phyloP scores from a whole-genome alignment of 1,139 yeast genomes.

The Geotrichum macrosporum region DNA sequence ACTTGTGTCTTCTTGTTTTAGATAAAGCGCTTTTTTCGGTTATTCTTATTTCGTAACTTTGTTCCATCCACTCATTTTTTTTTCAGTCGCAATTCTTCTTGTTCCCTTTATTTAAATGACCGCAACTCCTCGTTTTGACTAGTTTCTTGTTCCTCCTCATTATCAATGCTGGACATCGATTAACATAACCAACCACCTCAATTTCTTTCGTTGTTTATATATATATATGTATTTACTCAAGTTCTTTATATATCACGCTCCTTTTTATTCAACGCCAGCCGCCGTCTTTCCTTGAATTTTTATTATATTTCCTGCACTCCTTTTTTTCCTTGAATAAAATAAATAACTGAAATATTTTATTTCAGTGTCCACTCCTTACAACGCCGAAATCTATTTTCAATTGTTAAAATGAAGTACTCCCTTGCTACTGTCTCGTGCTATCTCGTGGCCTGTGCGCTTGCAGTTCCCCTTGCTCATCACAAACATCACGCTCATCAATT shows the following conservation, averaged over 20 bases:
- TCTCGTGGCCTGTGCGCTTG: constrained; percentile 10
- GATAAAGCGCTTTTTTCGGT: too few species aligned
- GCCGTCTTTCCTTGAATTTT: not conserved
- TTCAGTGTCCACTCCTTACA: too few species aligned
- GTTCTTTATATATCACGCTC: not conserved
- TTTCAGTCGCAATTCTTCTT: too few species aligned
- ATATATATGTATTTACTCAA: not conserved
- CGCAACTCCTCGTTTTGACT: not conserved
- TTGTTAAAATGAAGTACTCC: constrained; percentile 14
- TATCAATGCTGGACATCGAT: not conserved
- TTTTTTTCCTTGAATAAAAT: not conserved
- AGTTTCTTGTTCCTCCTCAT: constrained; percentile 1
- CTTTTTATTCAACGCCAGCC: constrained; percentile 1
- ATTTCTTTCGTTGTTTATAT: constrained; percentile 1
- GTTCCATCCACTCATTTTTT: too few species aligned
- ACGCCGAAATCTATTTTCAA: too few species aligned
- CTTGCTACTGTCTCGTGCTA: constrained; percentile 3
- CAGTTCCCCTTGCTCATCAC: constrained; percentile 16
- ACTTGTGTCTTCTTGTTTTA: too few species aligned
- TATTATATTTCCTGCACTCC: not conserved
- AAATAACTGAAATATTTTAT: not conserved
- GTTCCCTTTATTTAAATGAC: not conserved
- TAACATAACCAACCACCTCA: constrained; percentile 5
- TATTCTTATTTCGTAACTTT: too few species aligned
- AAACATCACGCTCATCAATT: constrained; percentile 14